These are phyloP conservation scores for Talaromyces sp. DNA, from an alignment of 2,329 filamentous ascomycete species.

Conservation along the genomic window DNA sequence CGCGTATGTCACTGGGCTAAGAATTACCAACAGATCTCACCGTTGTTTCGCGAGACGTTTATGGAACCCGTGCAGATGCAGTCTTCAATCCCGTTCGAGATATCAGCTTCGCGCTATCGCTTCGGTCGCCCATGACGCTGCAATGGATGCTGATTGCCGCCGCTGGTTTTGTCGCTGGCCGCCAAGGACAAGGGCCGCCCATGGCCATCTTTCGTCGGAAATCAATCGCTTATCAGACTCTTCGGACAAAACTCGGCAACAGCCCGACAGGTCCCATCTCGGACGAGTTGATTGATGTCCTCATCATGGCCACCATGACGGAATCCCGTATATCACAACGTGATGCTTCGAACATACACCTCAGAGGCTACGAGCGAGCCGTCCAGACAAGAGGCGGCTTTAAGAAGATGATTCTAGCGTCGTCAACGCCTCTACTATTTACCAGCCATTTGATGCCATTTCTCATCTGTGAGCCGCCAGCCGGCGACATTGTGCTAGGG, in stretches of 20 bases:
- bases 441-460: conserved; percentile 2
- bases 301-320: conserved; percentile 2
- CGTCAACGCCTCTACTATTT: background rate
- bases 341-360: background rate
- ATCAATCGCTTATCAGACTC: background rate
- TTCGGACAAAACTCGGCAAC: background rate
- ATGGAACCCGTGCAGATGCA: conserved; percentile 3
- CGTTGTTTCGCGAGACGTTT: background rate
- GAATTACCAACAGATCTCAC: background rate
- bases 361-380: background rate
- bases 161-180: background rate
- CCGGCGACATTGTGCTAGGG: background rate
- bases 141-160: conserved; percentile 6
- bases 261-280: background rate
- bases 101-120: conserved; percentile 1
- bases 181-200: background rate
- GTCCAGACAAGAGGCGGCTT: background rate
- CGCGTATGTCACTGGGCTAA: background rate
- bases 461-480: background rate
- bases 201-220: background rate
- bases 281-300: background rate
- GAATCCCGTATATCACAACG: background rate
- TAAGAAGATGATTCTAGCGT: conserved; percentile 1
- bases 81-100: conserved; percentile 5
- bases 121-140: background rate